phyloP scores from a whole-genome alignment of 352 stramenopile genomes.

The Thalassiosira sp. region DNA sequence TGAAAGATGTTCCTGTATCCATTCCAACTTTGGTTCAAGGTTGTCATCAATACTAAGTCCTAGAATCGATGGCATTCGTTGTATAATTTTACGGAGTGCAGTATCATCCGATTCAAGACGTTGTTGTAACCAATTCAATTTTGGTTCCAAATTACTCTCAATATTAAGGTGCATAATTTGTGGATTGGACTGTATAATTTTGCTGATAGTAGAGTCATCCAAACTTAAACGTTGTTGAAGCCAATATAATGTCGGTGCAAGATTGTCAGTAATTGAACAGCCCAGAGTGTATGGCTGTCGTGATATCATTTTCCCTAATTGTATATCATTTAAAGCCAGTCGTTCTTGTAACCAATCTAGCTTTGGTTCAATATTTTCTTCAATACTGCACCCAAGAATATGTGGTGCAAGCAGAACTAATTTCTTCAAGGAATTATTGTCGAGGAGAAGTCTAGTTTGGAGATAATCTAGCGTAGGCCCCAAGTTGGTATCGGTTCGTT shows the following conservation, averaged over 20 bases:
- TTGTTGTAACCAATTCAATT: not conserved
- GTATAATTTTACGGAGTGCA: not conserved
- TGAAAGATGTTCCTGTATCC: conserved; percentile 13
- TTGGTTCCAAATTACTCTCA: not conserved
- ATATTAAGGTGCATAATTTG: not conserved
- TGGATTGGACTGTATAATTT: not conserved
- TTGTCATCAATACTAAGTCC: not conserved
- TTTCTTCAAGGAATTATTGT: conserved; percentile 16
- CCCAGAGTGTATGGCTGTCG: conserved; percentile 8
- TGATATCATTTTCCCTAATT: conserved; percentile 15
- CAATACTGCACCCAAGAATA: not conserved
- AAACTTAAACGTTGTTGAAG: not conserved
- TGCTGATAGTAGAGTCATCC: not conserved
- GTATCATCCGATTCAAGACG: not conserved
- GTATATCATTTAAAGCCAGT: conserved; percentile 2
- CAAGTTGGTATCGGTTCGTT: conserved; percentile 8
- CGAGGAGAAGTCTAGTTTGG: conserved; percentile 9
- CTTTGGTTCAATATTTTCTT: conserved; percentile 14
- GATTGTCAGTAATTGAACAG: not conserved
- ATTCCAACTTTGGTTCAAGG: not conserved
- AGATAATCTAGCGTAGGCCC: conserved; percentile 13
- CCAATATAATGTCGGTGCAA: not conserved
- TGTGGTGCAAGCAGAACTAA: conserved; percentile 12
- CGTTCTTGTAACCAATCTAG: conserved; percentile 21
- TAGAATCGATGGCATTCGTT: not conserved